Evolutionary conservation across 164 flowering plant species (phyloP), one percentile per base, ranked within the genome.

Genomic region (Houttuynia cordata): DNA sequence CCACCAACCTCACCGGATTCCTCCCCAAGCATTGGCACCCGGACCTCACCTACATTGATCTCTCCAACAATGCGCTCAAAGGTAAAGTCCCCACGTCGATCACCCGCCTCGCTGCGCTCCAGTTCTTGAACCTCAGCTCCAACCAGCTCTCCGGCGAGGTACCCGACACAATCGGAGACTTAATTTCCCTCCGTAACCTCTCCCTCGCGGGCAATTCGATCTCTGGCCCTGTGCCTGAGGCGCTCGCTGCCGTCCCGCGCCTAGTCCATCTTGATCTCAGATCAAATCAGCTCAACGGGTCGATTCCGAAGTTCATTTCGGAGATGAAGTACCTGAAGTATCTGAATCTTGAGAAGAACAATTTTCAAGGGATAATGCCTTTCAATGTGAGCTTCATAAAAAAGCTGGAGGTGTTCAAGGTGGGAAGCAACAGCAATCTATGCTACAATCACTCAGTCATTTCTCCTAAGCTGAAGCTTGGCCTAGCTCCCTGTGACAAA

Each of bases 401-500:
- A 71, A 72, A 69, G 50, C 62, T 92, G 70, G 76, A 17, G 2
- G 88, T 86, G 56, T 87, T 93, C 62, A 93, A 80, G 68, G 64
- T 93, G 0, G 86, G 87, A 25, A 85, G 73, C 23, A 93, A 93
- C 70, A 63, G 65, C 51, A 75, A 86, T 64, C 69, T 93, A 50
- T 93, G 98, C 71, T 93, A 85, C 70, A 93, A 93, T 51, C 91
- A 75, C 25, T 66, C 97, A 0, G 59, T 63, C 3, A 8, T 86
- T 19, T 78, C 87, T 1, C 58, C 80, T 0, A 87, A 84, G 59
- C 25, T 93, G 71, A 93, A 89, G 81, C 88, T 93, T 62, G 97
- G 98, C 64, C 86, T 93, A 64, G 84, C 96, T 51, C 82, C 76
- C 1, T 93, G 98, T 65, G 98, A 89, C 63, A 84, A 79, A 60